Conservation (phyloP, 2,329 filamentous ascomycete genomes). For the Alternaria sp. region DNA sequence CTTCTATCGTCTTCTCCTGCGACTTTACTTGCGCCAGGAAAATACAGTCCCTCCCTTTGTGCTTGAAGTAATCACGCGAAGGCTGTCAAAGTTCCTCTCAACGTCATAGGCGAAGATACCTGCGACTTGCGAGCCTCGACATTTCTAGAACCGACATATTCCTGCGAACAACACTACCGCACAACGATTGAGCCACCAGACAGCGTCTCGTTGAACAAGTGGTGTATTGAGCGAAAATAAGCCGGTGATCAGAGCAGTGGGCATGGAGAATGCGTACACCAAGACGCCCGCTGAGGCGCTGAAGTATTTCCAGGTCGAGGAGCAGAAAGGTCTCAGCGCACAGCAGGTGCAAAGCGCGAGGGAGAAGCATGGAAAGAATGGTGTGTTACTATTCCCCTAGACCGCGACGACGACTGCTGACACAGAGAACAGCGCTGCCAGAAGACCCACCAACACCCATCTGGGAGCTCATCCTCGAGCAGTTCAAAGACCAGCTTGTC, state of each 20-base stretch:
- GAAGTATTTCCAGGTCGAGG: constrained; percentile 61
- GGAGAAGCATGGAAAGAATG: constrained; percentile 63
- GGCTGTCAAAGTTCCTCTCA: background rate
- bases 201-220: background rate
- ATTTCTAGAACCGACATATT: constrained; percentile 6
- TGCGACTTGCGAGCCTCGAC: constrained; percentile 1
- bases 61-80: background rate
- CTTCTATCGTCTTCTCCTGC: constrained; percentile 13
- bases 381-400: constrained; percentile 44
- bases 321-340: constrained; percentile 60
- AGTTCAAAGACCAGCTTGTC: constrained; percentile 99
- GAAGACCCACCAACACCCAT: constrained; percentile 96
- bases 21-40: constrained; percentile 2
- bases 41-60: constrained; percentile 8
- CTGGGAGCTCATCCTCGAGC: constrained; percentile 96
- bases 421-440: constrained; percentile 64
- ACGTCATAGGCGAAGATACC: constrained; percentile 10
- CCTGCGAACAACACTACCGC: constrained; percentile 6
- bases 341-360: constrained; percentile 57
- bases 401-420: constrained; percentile 6
- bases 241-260: constrained; percentile 15
- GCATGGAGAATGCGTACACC: constrained; percentile 64
- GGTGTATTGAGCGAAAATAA: background rate
- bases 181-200: constrained; percentile 1
- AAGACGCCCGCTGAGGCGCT: constrained; percentile 60